Percentiles rank a stretch among this genome's conserved stretches.
Evolutionary conservation across 2,329 filamentous ascomycete genomes (phyloP).

Genomic region (Colletotrichum falcatum): DNA sequence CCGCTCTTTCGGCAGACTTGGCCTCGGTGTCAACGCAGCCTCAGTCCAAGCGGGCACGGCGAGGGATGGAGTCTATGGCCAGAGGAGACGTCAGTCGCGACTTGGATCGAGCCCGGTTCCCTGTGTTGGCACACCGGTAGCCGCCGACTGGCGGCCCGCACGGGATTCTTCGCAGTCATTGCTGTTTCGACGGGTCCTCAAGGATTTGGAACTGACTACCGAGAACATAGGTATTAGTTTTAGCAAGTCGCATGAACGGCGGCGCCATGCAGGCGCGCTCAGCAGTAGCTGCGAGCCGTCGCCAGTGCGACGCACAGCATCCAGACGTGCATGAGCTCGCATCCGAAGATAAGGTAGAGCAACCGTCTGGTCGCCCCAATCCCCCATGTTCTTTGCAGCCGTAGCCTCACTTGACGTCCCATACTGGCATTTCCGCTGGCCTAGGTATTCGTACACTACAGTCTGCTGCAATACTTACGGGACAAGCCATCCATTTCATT

Average conservation of each 20-base stretch:
- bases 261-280: constrained; percentile 34
- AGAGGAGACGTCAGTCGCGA: neutral
- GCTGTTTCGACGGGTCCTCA: neutral
- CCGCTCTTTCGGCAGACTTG: constrained; percentile 31
- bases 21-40: constrained; percentile 23
- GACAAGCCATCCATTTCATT: constrained; percentile 13
- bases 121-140: neutral
- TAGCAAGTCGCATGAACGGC: constrained; percentile 36
- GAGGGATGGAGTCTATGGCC: neutral
- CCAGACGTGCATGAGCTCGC: constrained; percentile 32
- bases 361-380: constrained; percentile 16
- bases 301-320: constrained; percentile 34
- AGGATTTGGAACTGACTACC: constrained; percentile 6
- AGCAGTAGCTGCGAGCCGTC: constrained; percentile 33
- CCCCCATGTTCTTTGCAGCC: constrained; percentile 1
- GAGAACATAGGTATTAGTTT: too few relatives aligned
- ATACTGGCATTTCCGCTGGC: neutral
- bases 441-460: neutral
- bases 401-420: constrained; percentile 13
- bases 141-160: constrained; percentile 1
- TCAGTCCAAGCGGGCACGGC: neutral
- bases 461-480: neutral
- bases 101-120: constrained; percentile 2
- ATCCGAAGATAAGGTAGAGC: constrained; percentile 24
- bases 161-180: constrained; percentile 16